phyloP scores from a whole-genome alignment of 1,284 basidiomycete genomes.

The Bjerkandera adusta region DNA sequence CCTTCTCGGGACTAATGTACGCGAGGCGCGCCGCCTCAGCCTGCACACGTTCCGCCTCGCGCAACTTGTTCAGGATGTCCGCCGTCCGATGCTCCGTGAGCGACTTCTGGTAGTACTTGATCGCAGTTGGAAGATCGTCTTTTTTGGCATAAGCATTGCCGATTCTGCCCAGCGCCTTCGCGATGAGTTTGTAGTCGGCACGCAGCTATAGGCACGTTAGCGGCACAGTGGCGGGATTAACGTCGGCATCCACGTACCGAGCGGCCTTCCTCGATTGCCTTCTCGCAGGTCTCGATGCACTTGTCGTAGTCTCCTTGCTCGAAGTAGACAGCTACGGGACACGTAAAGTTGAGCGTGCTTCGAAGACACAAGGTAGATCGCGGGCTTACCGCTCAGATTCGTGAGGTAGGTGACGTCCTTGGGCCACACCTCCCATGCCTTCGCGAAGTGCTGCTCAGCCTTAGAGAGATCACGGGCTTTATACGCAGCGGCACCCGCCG shows the following conservation, averaged over 20 bases:
- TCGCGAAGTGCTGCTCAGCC: constrained; percentile 72
- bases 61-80: constrained; percentile 89
- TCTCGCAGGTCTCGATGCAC: constrained; percentile 89
- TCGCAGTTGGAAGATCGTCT: constrained; percentile 74
- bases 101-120: constrained; percentile 90
- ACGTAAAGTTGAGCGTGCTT: constrained; percentile 1
- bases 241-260: too few relatives aligned
- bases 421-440: constrained; percentile 92
- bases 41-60: constrained; percentile 80
- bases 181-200: constrained; percentile 79
- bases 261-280: constrained; percentile 94
- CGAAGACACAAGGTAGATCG: background rate
- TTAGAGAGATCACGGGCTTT: constrained; percentile 80
- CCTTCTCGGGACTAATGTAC: constrained; percentile 89
- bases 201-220: constrained; percentile 49
- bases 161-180: constrained; percentile 88
- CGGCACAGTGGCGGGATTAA: background rate
- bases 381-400: constrained; percentile 76
- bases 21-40: constrained; percentile 77
- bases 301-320: constrained; percentile 92
- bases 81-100: constrained; percentile 97
- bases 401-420: constrained; percentile 95
- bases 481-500: constrained; percentile 80
- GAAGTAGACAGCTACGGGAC: constrained; percentile 79
- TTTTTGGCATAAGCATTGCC: constrained; percentile 87